Evolutionary conservation across 371 early-diverging fungal genomes (phyloP).

Genomic region (Actinomucor elegans): DNA sequence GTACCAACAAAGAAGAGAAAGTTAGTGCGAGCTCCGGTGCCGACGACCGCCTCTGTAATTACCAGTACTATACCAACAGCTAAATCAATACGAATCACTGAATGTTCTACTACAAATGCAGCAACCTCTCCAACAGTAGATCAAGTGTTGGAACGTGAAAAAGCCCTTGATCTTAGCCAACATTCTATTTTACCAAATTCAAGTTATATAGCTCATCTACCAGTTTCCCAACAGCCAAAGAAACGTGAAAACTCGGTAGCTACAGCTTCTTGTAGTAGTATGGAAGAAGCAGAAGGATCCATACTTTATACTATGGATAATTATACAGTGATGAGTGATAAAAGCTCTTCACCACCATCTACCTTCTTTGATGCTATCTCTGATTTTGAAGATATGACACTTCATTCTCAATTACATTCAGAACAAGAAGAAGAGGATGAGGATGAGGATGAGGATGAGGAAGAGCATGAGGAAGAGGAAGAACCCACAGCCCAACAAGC

Average conservation of each 20-base stretch:
- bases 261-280: background rate
- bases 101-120: no score
- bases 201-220: slow-evolving; percentile 13
- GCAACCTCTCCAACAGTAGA: no score
- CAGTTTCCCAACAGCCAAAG: background rate
- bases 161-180: slow-evolving; percentile 12
- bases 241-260: background rate
- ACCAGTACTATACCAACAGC: background rate
- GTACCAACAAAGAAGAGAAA: background rate
- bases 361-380: slow-evolving; percentile 5
- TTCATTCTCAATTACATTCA: background rate
- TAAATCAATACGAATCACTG: background rate
- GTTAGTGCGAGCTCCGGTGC: no score
- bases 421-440: background rate
- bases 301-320: background rate
- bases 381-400: background rate
- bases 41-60: no score
- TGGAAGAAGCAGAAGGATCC: background rate
- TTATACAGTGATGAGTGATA: background rate
- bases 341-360: background rate
- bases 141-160: no score
- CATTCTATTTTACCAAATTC: slow-evolving; percentile 13
- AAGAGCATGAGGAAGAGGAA: background rate
- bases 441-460: background rate
- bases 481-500: background rate